Base-by-base conservation (phyloP, 352 stramenopile species). In the Globisporangium paroecandrum region DNA sequence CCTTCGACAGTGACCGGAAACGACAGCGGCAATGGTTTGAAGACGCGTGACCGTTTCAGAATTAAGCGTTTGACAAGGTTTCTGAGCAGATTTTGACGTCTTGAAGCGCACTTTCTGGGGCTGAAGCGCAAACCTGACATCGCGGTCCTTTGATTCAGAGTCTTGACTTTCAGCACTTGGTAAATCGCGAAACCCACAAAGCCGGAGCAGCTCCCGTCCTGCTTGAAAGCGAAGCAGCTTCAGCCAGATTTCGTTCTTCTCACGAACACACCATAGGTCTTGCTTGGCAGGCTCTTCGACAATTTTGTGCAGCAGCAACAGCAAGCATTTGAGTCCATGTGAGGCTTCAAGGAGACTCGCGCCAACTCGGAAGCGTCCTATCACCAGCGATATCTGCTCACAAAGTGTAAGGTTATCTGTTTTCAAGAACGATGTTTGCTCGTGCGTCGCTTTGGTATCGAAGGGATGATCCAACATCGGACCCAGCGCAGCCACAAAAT, bases 401-500 rank as follows among this genome's bases (percentile, higher is more conserved):
- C 76, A 84, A 1, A 90, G 20, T 6, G 77, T 71, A 10, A 77
- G 65, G 7, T 38, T 51, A 1, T 69, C 47, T 7, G 60, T 69
- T 18, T 38, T 53, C n/a, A 74, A 20, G 15, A 25, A 8, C 27
- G 27, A 13, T 8, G 20, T 20, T 7, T 60, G 60, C 3, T 60
- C 3, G 25, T 55, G 47, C 4, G 36, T 60, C 22, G 22, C 59
- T 58, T 51, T 38, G 0, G 77, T 41, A 36, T 89, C 81, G 47
- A 81, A 89, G 0, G 72, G 53, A 60, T 90, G 79, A 32, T 92
- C 82, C 10, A 92, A 25, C 0, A 81, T 10, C 6, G 82, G 82
- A 0, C 82, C 79, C 0, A 92, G 41, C 2, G 84, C 73, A 13
- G 79, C 77, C 1, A 90, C 78, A 64, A 90, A 89, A 53, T 90